Evolutionary conservation across 208 protist species (phyloP).

Genomic region (Trichomonas vaginalis): DNA sequence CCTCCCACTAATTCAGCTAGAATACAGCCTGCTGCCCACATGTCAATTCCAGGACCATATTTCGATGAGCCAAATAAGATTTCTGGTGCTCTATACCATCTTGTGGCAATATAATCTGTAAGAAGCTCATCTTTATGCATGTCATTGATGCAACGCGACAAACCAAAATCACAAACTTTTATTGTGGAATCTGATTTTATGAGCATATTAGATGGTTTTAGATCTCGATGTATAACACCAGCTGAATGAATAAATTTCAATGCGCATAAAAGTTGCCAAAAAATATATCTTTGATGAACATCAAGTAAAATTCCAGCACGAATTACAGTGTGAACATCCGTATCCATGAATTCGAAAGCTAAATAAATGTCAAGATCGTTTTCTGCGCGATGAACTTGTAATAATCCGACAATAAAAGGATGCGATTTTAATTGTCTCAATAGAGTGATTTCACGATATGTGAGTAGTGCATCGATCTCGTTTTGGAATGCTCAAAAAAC

Average conservation of each 20-base stretch:
- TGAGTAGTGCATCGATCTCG: slow-evolving; percentile 50
- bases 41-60: neutral
- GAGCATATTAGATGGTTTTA: slow-evolving; percentile 84
- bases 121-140: neutral
- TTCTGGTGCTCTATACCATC: slow-evolving; percentile 5
- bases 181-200: slow-evolving; percentile 72
- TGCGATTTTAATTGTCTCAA: slow-evolving; percentile 37
- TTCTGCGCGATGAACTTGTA: slow-evolving; percentile 51
- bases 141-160: slow-evolving; percentile 39
- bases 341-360: slow-evolving; percentile 57
- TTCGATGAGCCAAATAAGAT: neutral
- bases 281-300: slow-evolving; percentile 50
- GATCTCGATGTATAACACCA: slow-evolving; percentile 64
- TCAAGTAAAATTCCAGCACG: slow-evolving; percentile 50
- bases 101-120: slow-evolving; percentile 35
- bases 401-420: slow-evolving; percentile 49
- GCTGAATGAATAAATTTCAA: slow-evolving; percentile 43
- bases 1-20: neutral
- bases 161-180: slow-evolving; percentile 87
- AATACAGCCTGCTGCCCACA: neutral
- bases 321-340: slow-evolving; percentile 54
- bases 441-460: slow-evolving; percentile 55
- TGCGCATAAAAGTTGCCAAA: slow-evolving; percentile 48
- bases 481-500: slow-evolving; percentile 57
- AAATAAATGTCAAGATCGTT: slow-evolving; percentile 59